A percentile compares a stretch with the other conserved stretches of the same genome.
Evolutionary conservation across 306 rosid species (phyloP).

Genomic region (Arachis stenosperma): DNA sequence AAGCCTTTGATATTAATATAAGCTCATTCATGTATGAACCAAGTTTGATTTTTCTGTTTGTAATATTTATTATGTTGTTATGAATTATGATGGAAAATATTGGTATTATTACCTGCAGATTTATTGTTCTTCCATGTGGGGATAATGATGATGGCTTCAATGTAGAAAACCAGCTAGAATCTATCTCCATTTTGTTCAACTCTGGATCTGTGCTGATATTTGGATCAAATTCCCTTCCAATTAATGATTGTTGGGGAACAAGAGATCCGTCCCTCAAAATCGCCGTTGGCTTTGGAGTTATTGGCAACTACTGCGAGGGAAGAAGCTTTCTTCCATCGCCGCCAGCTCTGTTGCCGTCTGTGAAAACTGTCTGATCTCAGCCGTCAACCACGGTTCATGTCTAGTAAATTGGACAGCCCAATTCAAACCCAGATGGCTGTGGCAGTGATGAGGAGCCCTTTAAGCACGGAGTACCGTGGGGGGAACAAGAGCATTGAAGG

Average conservation of each 20-base stretch:
- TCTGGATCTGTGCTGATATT: not conserved
- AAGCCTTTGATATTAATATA: not conserved
- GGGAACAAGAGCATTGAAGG: slow-evolving; percentile 48
- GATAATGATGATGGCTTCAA: slow-evolving; percentile 49
- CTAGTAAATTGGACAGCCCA: slow-evolving; percentile 80
- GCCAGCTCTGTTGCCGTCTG: slow-evolving; percentile 40
- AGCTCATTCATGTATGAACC: not conserved
- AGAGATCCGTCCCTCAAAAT: slow-evolving; percentile 24
- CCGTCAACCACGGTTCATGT: slow-evolving; percentile 54
- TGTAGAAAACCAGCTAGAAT: slow-evolving; percentile 27
- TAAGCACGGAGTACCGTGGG: slow-evolving; percentile 67
- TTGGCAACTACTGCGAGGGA: slow-evolving; percentile 59
- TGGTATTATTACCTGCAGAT: slow-evolving; percentile 46
- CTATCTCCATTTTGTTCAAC: not conserved
- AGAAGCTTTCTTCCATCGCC: slow-evolving; percentile 50
- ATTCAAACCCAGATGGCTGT: slow-evolving; percentile 98
- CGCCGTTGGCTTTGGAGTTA: slow-evolving; percentile 54
- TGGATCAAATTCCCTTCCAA: not conserved
- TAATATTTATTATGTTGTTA: slow-evolving; percentile 14
- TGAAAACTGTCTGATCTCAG: slow-evolving; percentile 22
- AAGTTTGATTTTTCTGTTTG: not conserved
- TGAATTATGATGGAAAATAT: not conserved
- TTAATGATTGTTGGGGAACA: slow-evolving; percentile 66
- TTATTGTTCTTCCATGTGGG: slow-evolving; percentile 29
- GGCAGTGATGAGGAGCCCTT: slow-evolving; percentile 59